phyloP scores from a whole-genome alignment of 2,329 filamentous ascomycete species.

The Fusarium sp. region DNA sequence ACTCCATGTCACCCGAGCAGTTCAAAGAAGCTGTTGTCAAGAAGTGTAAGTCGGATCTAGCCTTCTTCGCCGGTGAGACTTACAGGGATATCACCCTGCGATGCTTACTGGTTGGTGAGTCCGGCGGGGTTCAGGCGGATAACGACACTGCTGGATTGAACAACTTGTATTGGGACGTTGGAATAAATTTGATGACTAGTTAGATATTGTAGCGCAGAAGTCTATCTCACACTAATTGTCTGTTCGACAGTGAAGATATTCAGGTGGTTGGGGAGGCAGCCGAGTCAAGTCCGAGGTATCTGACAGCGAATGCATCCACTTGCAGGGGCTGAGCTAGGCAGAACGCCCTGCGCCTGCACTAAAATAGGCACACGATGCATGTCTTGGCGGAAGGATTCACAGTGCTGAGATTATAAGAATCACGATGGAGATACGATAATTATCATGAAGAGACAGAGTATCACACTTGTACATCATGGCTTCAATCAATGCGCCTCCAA shows the following conservation, averaged over 20 bases:
- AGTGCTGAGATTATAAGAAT: background rate
- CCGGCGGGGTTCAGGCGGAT: background rate
- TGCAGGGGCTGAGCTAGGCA: conserved; percentile 5
- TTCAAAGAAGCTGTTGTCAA: background rate
- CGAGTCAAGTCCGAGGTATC: background rate
- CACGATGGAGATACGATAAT: background rate
- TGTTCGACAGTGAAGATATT: fast-evolving
- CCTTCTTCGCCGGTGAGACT: background rate
- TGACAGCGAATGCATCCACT: background rate
- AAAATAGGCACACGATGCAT: conserved; percentile 1
- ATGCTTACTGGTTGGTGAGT: background rate
- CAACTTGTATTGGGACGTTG: conserved; percentile 8
- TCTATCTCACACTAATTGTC: fast-evolving
- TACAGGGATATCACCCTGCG: conserved; percentile 1
- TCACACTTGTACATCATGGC: background rate
- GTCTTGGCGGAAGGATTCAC: background rate
- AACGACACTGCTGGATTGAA: background rate
- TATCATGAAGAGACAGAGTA: fast-evolving
- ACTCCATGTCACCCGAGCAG: fast-evolving
- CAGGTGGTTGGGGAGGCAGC: background rate
- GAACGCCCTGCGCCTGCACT: background rate
- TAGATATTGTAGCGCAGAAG: fast-evolving
- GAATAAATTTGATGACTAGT: background rate
- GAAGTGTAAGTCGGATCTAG: background rate
- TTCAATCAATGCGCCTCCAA: background rate